Percentiles rank a stretch among this genome's conserved stretches.
Conservation (phyloP, 73 alveolate genomes). For the Symbiodinium natans region DNA sequence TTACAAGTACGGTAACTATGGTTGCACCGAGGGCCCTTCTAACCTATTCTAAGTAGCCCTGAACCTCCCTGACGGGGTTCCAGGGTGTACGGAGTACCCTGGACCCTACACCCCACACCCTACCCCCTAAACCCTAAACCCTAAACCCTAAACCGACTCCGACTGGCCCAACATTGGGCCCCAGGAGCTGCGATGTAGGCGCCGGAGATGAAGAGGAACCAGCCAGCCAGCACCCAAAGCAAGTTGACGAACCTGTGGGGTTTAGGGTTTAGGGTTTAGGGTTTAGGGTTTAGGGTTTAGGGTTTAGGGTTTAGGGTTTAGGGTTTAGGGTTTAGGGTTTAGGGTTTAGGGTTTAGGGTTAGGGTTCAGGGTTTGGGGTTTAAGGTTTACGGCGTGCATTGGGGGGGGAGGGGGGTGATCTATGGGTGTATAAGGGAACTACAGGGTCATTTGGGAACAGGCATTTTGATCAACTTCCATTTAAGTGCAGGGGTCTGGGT, state of each 20-base stretch:
- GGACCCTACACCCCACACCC: neutral
- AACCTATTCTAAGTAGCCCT: too few species aligned
- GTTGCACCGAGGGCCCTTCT: too few species aligned
- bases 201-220: constrained; percentile 74
- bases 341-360: neutral
- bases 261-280: neutral
- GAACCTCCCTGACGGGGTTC: too few species aligned
- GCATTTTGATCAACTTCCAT: too few species aligned
- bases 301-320: neutral
- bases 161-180: neutral
- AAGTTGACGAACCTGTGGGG: constrained; percentile 44
- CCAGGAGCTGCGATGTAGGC: constrained; percentile 72
- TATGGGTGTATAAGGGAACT: too few species aligned
- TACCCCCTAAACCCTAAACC: neutral
- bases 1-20: too few species aligned
- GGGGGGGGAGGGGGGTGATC: too few species aligned
- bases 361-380: neutral
- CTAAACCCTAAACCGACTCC: neutral
- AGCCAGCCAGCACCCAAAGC: constrained; percentile 83
- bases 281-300: neutral
- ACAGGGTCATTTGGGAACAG: too few species aligned
- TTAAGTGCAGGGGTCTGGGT: too few species aligned
- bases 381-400: neutral
- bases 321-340: neutral
- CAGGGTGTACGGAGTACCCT: too few species aligned